Base-by-base conservation (phyloP, 139 green algal species). In the Tetradesmus obliquus region DNA sequence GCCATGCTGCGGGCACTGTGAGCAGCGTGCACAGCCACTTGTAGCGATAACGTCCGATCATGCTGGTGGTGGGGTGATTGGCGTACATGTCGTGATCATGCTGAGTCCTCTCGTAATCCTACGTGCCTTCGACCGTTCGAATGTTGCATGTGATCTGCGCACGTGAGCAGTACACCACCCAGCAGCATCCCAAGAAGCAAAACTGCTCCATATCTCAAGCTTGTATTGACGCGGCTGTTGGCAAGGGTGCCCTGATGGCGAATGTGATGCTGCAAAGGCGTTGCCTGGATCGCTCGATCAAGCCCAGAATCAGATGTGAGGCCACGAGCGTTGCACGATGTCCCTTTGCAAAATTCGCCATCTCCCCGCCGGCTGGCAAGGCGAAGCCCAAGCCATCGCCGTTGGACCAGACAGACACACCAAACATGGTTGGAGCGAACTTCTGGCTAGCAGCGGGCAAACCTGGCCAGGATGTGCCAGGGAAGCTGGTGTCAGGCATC, bases 381-480 rank as follows among this genome's bases (percentile, higher is more conserved):
- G 24, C 84, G 53, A 83, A 53, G 55, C 60, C 86, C 2, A 90
- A 85, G 86, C 86, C 86, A 22, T 90, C 86, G 1, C 86, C 86
- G 8, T 17, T 90, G 7, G 86, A 90, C 72, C 54, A 82, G 71
- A 90, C 86, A 32, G 86, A 90, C 7, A 62, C 86, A 45, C 86
- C 86, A 15, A 90, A 72, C 71, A 90, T 79, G 2, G 86, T 90
- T 54, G 86, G 86, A 55, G 86, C 86, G 54, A 90, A 84, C 69
- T 90, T 87, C 55, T 91, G 88, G 88, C 88, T 91, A 5, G 74
- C 88, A 62, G 55, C 55, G n/a, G 88, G 88, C n/a, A 86, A 87
- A 51, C 88, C 88, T 6, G 88, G 88, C 5, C 88, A 91, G 19
- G 88, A 91, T 79, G 76, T 86, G n/a, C 74, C 88, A 51, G 88